Conservation (phyloP, 768 basidiomycete genomes). For the Crassisporium funariophilum region DNA sequence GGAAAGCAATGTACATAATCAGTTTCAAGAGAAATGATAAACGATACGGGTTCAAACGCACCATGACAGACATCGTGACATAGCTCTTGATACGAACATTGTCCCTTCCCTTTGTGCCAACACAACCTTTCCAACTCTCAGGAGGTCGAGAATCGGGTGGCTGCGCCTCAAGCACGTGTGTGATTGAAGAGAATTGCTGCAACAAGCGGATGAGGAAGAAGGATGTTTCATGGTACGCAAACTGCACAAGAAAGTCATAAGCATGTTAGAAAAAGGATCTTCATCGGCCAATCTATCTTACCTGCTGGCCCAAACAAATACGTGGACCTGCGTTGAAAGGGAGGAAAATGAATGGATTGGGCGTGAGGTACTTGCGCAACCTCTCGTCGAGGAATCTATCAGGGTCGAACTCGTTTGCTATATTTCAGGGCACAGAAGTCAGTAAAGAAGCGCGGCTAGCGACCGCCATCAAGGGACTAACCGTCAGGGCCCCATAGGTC, state of each 20-base stretch:
- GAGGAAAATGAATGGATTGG: no score
- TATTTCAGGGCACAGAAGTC: not conserved
- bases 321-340: no score
- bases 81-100: slow-evolving; percentile 33
- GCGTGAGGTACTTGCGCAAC: no score
- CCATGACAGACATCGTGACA: slow-evolving; percentile 42
- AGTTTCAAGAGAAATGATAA: not conserved
- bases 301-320: no score
- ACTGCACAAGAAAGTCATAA: no score
- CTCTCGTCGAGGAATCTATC: slow-evolving; percentile 58
- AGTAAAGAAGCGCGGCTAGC: not conserved
- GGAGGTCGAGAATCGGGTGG: slow-evolving; percentile 34
- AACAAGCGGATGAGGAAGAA: slow-evolving; percentile 56
- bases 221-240: slow-evolving; percentile 56
- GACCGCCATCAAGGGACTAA: slow-evolving; percentile 19
- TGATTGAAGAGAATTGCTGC: slow-evolving; percentile 41
- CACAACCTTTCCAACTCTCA: slow-evolving; percentile 35
- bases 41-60: slow-evolving; percentile 19
- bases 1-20: not conserved
- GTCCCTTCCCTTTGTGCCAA: slow-evolving; percentile 33
- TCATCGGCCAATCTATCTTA: no score
- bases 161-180: slow-evolving; percentile 40
- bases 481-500: slow-evolving; percentile 75
- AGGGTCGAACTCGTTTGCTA: slow-evolving; percentile 51
- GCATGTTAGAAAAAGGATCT: no score